Conservation (phyloP, 768 basidiomycete species). For the Mycena venus region DNA sequence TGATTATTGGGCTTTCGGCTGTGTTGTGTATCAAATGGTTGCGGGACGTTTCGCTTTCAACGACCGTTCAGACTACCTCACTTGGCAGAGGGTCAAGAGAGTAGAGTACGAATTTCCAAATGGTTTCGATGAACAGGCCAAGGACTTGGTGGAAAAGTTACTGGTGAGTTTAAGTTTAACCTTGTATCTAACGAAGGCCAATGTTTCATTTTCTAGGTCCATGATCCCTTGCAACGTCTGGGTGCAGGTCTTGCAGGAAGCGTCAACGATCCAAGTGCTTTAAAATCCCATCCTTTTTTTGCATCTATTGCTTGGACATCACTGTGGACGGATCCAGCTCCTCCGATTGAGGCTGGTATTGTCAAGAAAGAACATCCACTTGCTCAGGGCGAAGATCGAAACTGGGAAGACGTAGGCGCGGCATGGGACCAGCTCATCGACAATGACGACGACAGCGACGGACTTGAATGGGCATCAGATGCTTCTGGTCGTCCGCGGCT, state of each 20-base stretch:
- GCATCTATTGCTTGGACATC: constrained; percentile 62
- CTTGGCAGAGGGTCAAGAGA: constrained; percentile 93
- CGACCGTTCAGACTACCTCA: constrained; percentile 92
- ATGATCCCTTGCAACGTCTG: constrained; percentile 63
- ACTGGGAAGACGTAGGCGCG: constrained; percentile 68
- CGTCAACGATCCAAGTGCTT: constrained; percentile 54
- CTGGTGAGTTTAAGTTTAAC: constrained; percentile 60
- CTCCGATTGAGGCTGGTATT: constrained; percentile 66
- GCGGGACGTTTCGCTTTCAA: constrained; percentile 93
- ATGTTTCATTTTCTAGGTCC: constrained; percentile 51
- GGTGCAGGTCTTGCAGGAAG: constrained; percentile 60
- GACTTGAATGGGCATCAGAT: constrained; percentile 67
- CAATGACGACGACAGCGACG: constrained; percentile 50
- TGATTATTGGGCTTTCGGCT: constrained; percentile 96
- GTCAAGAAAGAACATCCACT: constrained; percentile 59
- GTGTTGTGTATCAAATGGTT: constrained; percentile 94
- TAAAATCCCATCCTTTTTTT: constrained; percentile 70
- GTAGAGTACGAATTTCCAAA: constrained; percentile 90
- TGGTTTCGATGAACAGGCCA: constrained; percentile 85
- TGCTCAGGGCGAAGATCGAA: constrained; percentile 46
- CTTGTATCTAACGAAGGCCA: neutral
- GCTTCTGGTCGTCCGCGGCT: constrained; percentile 45
- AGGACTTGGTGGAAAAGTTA: constrained; percentile 82
- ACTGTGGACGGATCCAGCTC: constrained; percentile 69
- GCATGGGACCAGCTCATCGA: constrained; percentile 66